Base-by-base conservation (phyloP, 1,139 yeast species). In the Blastobotrys capitulatus region DNA sequence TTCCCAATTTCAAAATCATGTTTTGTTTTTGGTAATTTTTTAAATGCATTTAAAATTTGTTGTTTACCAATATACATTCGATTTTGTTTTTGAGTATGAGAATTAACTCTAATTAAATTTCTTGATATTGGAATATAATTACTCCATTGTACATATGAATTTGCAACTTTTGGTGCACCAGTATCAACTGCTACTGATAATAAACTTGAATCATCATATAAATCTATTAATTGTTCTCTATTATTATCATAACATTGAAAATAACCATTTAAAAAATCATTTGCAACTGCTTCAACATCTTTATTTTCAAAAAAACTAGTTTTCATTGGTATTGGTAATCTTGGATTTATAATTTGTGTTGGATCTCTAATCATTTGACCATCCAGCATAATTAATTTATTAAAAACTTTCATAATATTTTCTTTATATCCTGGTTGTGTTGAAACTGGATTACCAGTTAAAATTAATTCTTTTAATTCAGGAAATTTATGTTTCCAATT, bases 131-230 rank as follows among this genome's bases (percentile, higher is more conserved):
- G 76, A 15, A 65, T 53, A 51, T 68, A 70, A 13, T 60, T 53
- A 18, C 63, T 55, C 68, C 69, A 65, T 35, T 54, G 49, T 35
- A 56, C 55, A 37, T 55, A 55, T 18, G 40, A 45, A 26, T 49
- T 51, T 10, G 73, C 60, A 52, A 60, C 62, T 43, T 74, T 67
- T 48, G 76, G 72, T 1, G 76, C 73, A 9, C 72, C 61, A 58
- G 73, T 74, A 63, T 70, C 80, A 49, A 74, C 77, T 60, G 72
- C 82, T 66, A 86, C 66, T 1, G 97, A 88, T 60, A 92, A 90
- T 61, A 86, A 89, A 0, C 97, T 88, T 60, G 84, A 85, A 47
- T 79, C 79, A 52, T 94, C 89, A 64, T 92, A 92, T 38, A 92
- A 71, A 38, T 78, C 77, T 66, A 84, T 65, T 45, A 92, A 72